Evolutionary conservation across 2,329 filamentous ascomycete genomes (phyloP), one percentile per base, ranked within the genome.

Genomic region (Penicillium decumbens): DNA sequence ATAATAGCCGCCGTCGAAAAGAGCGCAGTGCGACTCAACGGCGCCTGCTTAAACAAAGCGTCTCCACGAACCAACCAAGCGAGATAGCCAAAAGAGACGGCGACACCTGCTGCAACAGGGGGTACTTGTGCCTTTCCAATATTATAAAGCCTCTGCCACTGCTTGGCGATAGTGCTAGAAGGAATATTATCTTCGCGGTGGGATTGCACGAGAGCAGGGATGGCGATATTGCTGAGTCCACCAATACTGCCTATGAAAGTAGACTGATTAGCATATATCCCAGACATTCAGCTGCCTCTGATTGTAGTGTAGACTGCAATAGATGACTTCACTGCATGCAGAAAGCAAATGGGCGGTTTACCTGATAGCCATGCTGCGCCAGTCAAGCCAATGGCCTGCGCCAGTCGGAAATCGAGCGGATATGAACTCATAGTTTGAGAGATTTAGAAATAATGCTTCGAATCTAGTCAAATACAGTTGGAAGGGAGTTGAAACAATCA

Each of bases 321-420:
- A 6, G 15, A n/a, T 32, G 13, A 28, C 27, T 5, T 28, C 37
- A 24, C 9, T 13, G n/a, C 8, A 42, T n/a, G 10, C 13, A 29
- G n/a, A 23, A 23, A 43, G 30, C 12, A 33, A 40, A 15, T 24
- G 49, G 15, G 3, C 15, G 8, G 15, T 47, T 40, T 59, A 65
- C 65, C 65, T 12, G 62, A 60, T 18, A 67, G 51, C 59, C 62
- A 67, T n/a, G 59, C 60, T 18, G 65, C 59, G 12, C 65, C 64
- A 4, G 56, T 61, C 9, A 66, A 47, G 40, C 63, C 65, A 6
- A 66, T 41, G 6, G 51, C 57, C 39, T 67, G 65, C 13, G 64
- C 64, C 27, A 62, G 20, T 23, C 57, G 59, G 41, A 66, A 58
- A 20, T 53, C 54, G 3, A 57, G 18, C 7, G 62, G 53, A 40